Base-by-base conservation (phyloP, 148 eudicot species). In the Heliosperma pusillum region DNA sequence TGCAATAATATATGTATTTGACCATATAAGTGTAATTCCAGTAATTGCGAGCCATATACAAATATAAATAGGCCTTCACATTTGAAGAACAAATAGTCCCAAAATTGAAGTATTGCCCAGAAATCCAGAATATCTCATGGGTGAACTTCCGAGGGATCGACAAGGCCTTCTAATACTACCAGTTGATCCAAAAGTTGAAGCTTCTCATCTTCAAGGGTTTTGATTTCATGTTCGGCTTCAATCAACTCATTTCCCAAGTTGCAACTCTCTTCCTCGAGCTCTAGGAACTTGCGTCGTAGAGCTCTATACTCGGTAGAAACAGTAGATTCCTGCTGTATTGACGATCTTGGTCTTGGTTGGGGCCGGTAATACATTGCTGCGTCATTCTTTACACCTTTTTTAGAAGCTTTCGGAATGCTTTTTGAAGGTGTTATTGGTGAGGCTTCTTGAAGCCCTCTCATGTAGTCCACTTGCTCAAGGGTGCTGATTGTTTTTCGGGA, bases 151-250 rank as follows among this genome's bases (percentile, higher is more conserved):
- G 86, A 82, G 78, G 90, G 92, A 83, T 89, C 88, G 53, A 90
- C 81, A 13, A 93, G 86, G 77, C 97, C 97, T 85, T 93, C 97
- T 73, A 93, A 80, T 68, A 93, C 92, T 33, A 93, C 85, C 57
- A 93, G 85, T 74, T 90, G 89, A 78, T 93, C 93, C 73, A 93
- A 69, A 20, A 93, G 85, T 2, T 81, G 70, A 27, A 81, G 83
- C 77, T 93, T 93, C 87, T 89, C 97, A 17, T 88, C 84, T 81
- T 90, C 97, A 30, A 93, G 93, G 73, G 83, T 66, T 79, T 73
- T 87, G 19, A 90, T 81, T 62, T 89, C 90, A 33, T 84, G 87
- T 84, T 93, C 96, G 50, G 82, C 87, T 62, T 77, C 93, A 70
- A 62, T 69, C 77, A 88, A 77, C 79, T 93, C 91, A 8, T 72